These are phyloP conservation scores for Thamnidium elegans DNA, from an alignment of 192 early-diverging fungal genomes.

Conservation along the genomic window DNA sequence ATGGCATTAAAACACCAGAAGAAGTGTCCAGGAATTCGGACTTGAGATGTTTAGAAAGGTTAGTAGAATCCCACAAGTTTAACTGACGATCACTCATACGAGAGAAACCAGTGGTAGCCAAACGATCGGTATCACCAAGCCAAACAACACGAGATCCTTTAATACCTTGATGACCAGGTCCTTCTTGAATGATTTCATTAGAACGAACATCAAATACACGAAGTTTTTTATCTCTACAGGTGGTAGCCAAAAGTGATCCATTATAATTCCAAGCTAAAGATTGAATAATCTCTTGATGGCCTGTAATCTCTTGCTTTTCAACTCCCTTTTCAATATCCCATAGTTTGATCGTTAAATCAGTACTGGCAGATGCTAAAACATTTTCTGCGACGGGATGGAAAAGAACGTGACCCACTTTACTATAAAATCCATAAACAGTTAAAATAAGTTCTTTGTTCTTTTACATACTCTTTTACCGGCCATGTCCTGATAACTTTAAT, in stretches of 20 bases:
- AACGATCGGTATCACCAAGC: conserved; percentile 76
- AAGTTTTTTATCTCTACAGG: conserved; percentile 96
- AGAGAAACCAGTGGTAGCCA: conserved; percentile 94
- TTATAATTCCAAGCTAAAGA: conserved; percentile 88
- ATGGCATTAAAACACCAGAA: conserved; percentile 94
- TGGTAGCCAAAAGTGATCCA: conserved; percentile 81
- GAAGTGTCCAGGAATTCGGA: conserved; percentile 84
- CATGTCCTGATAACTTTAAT: conserved; percentile 80
- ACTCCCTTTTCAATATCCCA: conserved; percentile 92
- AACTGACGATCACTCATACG: conserved; percentile 93
- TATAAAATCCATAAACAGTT: conserved; percentile 13
- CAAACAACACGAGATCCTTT: conserved; percentile 94
- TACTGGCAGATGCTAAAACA: conserved; percentile 84
- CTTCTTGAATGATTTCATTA: conserved; percentile 77
- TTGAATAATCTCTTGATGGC: conserved; percentile 90
- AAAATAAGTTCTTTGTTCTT: neutral
- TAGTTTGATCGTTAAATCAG: conserved; percentile 84
- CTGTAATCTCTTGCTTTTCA: conserved; percentile 74
- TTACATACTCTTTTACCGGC: conserved; percentile 43
- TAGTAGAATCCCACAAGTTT: conserved; percentile 79
- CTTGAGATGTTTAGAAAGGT: conserved; percentile 70
- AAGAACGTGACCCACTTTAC: conserved; percentile 96
- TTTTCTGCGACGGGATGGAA: conserved; percentile 97
- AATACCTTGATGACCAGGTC: conserved; percentile 87
- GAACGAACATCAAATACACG: conserved; percentile 91